A percentile compares a stretch with the other conserved stretches of the same genome.
Evolutionary conservation across 1,139 yeast genomes (phyloP).

Genomic region (Kluyveromyces sp.): DNA sequence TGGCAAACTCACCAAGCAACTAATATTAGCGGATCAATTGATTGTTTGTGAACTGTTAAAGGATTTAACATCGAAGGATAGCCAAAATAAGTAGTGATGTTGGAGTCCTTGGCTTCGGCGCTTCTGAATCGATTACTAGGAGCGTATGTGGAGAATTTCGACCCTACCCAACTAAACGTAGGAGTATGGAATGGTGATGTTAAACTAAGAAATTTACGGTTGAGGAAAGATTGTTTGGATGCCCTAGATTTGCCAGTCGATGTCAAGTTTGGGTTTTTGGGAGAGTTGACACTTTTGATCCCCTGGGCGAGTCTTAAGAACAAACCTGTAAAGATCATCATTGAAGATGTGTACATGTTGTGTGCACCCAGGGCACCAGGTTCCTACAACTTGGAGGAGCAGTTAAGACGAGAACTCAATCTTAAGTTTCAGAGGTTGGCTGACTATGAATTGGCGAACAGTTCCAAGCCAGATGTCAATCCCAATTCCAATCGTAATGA

Average conservation of each 20-base stretch:
- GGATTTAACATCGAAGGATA: neutral
- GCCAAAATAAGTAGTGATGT: conserved; percentile 30
- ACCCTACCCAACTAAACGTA: conserved; percentile 86
- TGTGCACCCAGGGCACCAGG: conserved; percentile 57
- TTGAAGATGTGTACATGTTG: conserved; percentile 79
- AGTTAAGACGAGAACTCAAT: conserved; percentile 52
- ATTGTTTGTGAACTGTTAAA: neutral
- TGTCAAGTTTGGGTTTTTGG: conserved; percentile 87
- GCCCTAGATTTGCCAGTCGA: conserved; percentile 78
- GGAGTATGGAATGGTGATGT: conserved; percentile 99
- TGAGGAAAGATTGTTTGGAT: conserved; percentile 73
- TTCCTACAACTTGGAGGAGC: conserved; percentile 55
- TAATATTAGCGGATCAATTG: no score
- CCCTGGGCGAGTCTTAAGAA: conserved; percentile 96
- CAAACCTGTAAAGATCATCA: conserved; percentile 85
- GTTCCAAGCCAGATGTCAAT: conserved; percentile 38
- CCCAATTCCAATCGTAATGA: conserved; percentile 51
- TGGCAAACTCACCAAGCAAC: no score
- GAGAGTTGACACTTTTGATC: conserved; percentile 80
- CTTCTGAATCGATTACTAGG: conserved; percentile 43
- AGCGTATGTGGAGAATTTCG: conserved; percentile 83
- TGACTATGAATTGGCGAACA: conserved; percentile 56
- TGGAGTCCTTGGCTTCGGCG: conserved; percentile 47
- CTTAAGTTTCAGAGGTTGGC: conserved; percentile 63
- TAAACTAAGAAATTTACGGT: conserved; percentile 63